Conservation (phyloP, 2,329 filamentous ascomycete genomes). For the Cryphonectria carpinicola region DNA sequence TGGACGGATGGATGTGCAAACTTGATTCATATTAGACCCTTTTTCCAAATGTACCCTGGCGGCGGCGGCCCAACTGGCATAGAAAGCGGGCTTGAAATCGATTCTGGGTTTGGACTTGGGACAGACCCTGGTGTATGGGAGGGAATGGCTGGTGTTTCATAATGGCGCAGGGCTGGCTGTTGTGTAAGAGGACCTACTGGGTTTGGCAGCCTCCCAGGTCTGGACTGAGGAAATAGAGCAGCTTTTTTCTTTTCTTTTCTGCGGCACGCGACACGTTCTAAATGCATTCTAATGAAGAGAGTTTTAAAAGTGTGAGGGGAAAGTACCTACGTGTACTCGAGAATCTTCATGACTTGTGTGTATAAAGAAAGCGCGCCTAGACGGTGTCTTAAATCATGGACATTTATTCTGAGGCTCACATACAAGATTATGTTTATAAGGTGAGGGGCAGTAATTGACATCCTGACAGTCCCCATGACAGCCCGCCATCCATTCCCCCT, state of each 20-base stretch:
- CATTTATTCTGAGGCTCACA: not conserved
- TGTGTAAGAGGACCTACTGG: slow-evolving; percentile 15
- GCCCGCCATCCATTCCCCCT: not conserved
- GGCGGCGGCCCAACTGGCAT: slow-evolving; percentile 15
- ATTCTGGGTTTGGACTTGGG: not conserved
- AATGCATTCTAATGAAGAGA: slow-evolving; percentile 14
- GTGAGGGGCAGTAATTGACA: not conserved
- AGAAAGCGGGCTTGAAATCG: slow-evolving; percentile 18
- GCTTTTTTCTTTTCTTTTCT: not conserved
- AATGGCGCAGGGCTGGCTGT: slow-evolving; percentile 2
- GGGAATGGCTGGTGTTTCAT: slow-evolving; percentile 6
- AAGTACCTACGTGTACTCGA: slow-evolving; percentile 3
- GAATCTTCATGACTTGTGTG: slow-evolving; percentile 11
- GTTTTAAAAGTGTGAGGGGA: slow-evolving; percentile 3
- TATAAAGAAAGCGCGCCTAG: slow-evolving; percentile 1
- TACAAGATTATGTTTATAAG: not conserved
- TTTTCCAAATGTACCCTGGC: slow-evolving; percentile 10
- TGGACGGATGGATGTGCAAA: slow-evolving; percentile 13
- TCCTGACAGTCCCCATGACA: not conserved
- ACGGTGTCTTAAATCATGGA: not conserved
- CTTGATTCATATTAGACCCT: slow-evolving; percentile 17
- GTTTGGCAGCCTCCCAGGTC: slow-evolving; percentile 9
- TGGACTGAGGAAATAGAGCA: slow-evolving; percentile 10
- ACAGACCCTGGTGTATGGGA: not conserved
- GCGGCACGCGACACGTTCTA: slow-evolving; percentile 10